Conservation (phyloP, 805 yeast species). For the Yarrowia phangngaensis region DNA sequence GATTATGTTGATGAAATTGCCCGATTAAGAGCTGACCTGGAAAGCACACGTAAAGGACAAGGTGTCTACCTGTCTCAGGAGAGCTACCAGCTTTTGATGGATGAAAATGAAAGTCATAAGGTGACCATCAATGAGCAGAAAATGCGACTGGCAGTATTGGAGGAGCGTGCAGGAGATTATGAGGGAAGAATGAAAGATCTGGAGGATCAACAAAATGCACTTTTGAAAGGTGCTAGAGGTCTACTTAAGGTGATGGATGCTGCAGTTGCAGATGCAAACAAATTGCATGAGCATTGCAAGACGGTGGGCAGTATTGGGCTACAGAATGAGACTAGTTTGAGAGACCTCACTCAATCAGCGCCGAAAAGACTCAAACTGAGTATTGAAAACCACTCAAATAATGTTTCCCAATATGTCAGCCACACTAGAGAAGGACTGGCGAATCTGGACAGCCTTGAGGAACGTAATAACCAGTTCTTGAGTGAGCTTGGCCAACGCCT, state of each 20-base stretch:
- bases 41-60: conserved; percentile 62
- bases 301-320: background rate
- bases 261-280: conserved; percentile 8
- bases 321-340: background rate
- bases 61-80: conserved; percentile 59
- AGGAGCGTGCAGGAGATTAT: conserved; percentile 39
- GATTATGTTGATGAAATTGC: conserved; percentile 55
- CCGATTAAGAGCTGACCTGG: conserved; percentile 54
- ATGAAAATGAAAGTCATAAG: conserved; percentile 49
- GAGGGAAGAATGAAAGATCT: conserved; percentile 11
- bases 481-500: background rate
- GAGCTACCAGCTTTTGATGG: conserved; percentile 44
- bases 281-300: conserved; percentile 6
- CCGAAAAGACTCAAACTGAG: conserved; percentile 20
- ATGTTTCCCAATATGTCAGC: background rate
- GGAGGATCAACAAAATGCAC: conserved; percentile 10
- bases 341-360: background rate
- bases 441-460: background rate
- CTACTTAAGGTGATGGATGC: conserved; percentile 3
- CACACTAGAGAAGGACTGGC: background rate
- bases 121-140: conserved; percentile 50
- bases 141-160: conserved; percentile 46
- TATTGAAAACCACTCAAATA: background rate
- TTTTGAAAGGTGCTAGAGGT: conserved; percentile 1
- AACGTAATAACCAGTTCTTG: conserved; percentile 2